Base-by-base conservation (phyloP, 2,329 filamentous ascomycete species). In the Calonectria pauciramosa region DNA sequence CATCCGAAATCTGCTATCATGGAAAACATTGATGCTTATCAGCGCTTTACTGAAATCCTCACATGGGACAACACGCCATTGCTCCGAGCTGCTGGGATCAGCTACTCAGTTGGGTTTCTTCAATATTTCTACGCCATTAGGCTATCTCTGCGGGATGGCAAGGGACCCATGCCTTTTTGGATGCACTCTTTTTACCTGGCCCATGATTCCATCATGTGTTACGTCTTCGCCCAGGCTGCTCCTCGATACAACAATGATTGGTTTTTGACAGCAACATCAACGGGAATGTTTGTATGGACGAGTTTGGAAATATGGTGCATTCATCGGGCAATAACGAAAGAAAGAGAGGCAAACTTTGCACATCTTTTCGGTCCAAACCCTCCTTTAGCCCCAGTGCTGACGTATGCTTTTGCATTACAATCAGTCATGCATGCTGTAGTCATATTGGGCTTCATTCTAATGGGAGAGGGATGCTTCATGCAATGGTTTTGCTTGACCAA, bases 61-160 rank as follows among this genome's bases (percentile, higher is more conserved):
- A 28, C 32, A 8, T 54, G 49, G 32, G 65, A 54, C 26, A 68
- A 68, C 13, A 68, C n/a, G 3, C 49, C 47, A 18, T 30, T 68
- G 7, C 65, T 68, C 16, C n/a, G 3, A 54, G n/a, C 32, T 8
- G 65, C 65, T 16, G 49, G 32, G 28, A 30, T 68, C 23, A 54
- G 14, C 26, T 68, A 54, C 26, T 18, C 38, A 3, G n/a, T 68
- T 20, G 65, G 65, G 32, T 68, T 54, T 14, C 32, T 47, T 7
- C 75, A 76, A 26, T 76, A 76, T 56, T 44, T 51, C 2, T 74
- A 76, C 14, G 56, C 74, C 4, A 71, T 76, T 32, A 23, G 32
- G 23, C 49, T 74, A 0, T 44, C 59, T 4, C 11, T 76, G 0
- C 63, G 32, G 1, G 75, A 76, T n/a, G 68, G 68, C 0, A 68